A percentile compares a stretch with the other conserved stretches of the same genome.
These are phyloP conservation scores for Pinus albicaulis DNA, from an alignment of 75 land plant genomes.

Conservation along the genomic window DNA sequence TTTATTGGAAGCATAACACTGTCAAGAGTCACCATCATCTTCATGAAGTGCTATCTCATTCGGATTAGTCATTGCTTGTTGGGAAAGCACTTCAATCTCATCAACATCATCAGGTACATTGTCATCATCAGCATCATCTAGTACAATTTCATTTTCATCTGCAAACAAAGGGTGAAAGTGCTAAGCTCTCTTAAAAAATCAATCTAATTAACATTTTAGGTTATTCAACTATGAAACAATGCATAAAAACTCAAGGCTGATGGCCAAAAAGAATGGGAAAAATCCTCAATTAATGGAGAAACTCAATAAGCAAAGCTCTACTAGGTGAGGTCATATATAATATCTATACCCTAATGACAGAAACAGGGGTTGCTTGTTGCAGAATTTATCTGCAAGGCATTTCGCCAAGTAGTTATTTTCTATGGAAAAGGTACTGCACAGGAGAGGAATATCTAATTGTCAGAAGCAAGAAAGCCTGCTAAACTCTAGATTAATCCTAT, in stretches of 20 bases:
- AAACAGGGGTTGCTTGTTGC: neutral
- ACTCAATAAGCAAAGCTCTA: neutral
- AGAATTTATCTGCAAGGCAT: neutral
- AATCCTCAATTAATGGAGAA: neutral
- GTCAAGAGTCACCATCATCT: neutral
- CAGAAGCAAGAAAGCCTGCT: too few species aligned
- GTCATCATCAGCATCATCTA: conserved; percentile 4
- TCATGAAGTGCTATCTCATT: conserved; percentile 4
- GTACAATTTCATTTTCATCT: neutral
- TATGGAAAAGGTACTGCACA: neutral
- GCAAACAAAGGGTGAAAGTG: neutral
- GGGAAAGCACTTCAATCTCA: conserved; percentile 1
- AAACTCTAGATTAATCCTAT: too few species aligned
- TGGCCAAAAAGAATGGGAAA: neutral
- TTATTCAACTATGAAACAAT: neutral
- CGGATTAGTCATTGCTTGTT: neutral
- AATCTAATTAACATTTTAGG: neutral
- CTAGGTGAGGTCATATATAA: neutral
- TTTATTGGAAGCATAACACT: neutral
- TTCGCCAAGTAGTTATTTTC: neutral
- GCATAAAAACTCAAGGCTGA: neutral
- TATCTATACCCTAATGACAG: neutral
- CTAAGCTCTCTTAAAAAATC: neutral
- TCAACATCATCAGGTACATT: conserved; percentile 1
- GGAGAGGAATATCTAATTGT: too few species aligned